Evolutionary conservation across 2,329 filamentous ascomycete genomes (phyloP).

Genomic region (Sporothrix schenckii): DNA sequence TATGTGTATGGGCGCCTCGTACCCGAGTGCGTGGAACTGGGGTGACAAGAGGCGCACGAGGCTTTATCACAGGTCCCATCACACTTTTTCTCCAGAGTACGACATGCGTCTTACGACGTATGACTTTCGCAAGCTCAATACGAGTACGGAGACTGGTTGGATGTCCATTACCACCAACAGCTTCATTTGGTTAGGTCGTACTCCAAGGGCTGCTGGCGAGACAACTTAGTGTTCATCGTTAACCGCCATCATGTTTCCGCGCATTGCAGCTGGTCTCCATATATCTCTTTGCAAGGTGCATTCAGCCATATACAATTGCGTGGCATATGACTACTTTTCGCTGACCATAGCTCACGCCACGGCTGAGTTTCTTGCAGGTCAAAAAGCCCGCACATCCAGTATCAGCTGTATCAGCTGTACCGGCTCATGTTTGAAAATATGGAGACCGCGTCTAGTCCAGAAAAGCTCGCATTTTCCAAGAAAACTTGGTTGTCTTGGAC

Average conservation of each 20-base stretch:
- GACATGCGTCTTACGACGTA: too few relatives aligned
- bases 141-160: not conserved
- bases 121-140: not conserved
- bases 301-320: not conserved
- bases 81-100: not conserved
- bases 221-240: not conserved
- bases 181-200: slow-evolving; percentile 1
- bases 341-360: not conserved
- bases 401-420: too few relatives aligned
- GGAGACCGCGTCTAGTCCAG: not conserved
- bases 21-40: slow-evolving; percentile 24
- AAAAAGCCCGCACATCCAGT: not conserved
- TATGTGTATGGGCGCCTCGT: not conserved
- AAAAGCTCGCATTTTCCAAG: not conserved
- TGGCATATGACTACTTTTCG: not conserved
- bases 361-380: not conserved
- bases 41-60: slow-evolving; percentile 18
- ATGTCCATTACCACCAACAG: not conserved
- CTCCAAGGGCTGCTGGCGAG: not conserved
- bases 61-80: slow-evolving; percentile 12
- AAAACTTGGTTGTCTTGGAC: not conserved
- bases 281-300: not conserved
- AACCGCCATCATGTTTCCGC: not conserved
- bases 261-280: not conserved
- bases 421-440: too few relatives aligned